Evolutionary conservation across 495 filamentous ascomycete species (phyloP), one percentile per base, ranked within the genome.

Genomic region (Aspergillus biplanus): DNA sequence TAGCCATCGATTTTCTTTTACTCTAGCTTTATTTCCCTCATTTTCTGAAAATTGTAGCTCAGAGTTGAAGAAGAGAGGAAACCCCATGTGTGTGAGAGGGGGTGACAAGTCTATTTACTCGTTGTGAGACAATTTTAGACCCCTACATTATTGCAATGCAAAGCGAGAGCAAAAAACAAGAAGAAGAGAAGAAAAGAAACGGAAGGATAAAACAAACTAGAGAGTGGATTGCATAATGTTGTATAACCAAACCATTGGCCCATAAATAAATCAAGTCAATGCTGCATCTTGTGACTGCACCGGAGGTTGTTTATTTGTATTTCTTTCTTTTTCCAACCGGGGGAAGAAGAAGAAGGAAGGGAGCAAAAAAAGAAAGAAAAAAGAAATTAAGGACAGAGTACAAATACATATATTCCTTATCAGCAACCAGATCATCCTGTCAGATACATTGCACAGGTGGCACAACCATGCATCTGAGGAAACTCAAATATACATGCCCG

Each of bases 211-310:
- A 50, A 11, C 39, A 44, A 44, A 66, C 47, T 52, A 58, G 21
- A 62, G 52, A 52, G 58, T 61, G 64, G 59, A 33, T 56, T 47
- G 64, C 64, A 66, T 61, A 54, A 59, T 62, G 64, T 52, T 59
- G 64, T 66, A 59, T 54, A 59, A 66, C 64, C 33, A 56, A 32
- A 47, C 21, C 13, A 13, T 7, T 33, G 49, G 49, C 12, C 49
- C 11, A n/a, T 32, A 16, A 37, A 56, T 56, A 37, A 52, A 12
- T 6, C 34, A 56, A 39, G 13, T 15, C 18, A 53, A 53, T 6
- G 7, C 15, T 12, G 15, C 13, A 53, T 31, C 6, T 31, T 13
- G 33, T 31, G 33, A 53, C 27, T 5, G 35, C 18, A 16, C 33
- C 39, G 35, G 8, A 4, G n/a, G 12, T 27, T 55, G 4, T 35